Evolutionary conservation across 1,139 yeast species (phyloP).

Genomic region (Arxiozyma telluris): DNA sequence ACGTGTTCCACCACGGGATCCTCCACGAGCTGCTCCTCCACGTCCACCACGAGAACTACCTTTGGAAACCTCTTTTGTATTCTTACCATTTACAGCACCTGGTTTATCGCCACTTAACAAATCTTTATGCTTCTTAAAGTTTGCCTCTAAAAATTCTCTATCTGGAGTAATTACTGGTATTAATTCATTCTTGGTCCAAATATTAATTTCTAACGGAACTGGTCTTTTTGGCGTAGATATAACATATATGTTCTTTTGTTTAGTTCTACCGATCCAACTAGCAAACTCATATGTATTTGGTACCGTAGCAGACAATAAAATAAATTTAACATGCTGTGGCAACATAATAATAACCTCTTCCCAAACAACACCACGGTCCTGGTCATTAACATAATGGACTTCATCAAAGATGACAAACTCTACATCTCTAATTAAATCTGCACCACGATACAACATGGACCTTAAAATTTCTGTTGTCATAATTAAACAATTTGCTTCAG

Average conservation of each 20-base stretch:
- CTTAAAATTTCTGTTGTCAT: slow-evolving; percentile 97
- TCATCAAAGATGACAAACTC: slow-evolving; percentile 97
- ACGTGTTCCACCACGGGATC: slow-evolving; percentile 30
- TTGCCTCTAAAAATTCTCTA: slow-evolving; percentile 56
- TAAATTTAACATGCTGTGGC: slow-evolving; percentile 90
- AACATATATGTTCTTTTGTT: slow-evolving; percentile 89
- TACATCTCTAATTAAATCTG: slow-evolving; percentile 91
- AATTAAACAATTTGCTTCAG: slow-evolving; percentile 91
- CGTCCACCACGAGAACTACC: slow-evolving; percentile 18
- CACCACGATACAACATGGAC: slow-evolving; percentile 93
- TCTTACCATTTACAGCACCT: slow-evolving; percentile 19
- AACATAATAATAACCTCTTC: slow-evolving; percentile 95
- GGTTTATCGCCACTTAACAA: slow-evolving; percentile 38
- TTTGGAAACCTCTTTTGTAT: slow-evolving; percentile 12
- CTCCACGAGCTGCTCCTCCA: slow-evolving; percentile 30
- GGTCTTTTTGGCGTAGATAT: slow-evolving; percentile 95
- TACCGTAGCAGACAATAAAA: slow-evolving; percentile 86
- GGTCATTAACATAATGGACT: slow-evolving; percentile 94
- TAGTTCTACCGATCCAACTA: slow-evolving; percentile 96
- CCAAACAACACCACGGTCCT: slow-evolving; percentile 98
- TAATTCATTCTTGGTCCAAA: slow-evolving; percentile 68
- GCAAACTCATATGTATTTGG: slow-evolving; percentile 98
- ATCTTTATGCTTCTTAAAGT: slow-evolving; percentile 55
- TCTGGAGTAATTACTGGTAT: slow-evolving; percentile 68
- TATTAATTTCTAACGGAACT: slow-evolving; percentile 78